phyloP scores from a whole-genome alignment of 1,284 basidiomycete species.

The Moesziomyces globuligerus region DNA sequence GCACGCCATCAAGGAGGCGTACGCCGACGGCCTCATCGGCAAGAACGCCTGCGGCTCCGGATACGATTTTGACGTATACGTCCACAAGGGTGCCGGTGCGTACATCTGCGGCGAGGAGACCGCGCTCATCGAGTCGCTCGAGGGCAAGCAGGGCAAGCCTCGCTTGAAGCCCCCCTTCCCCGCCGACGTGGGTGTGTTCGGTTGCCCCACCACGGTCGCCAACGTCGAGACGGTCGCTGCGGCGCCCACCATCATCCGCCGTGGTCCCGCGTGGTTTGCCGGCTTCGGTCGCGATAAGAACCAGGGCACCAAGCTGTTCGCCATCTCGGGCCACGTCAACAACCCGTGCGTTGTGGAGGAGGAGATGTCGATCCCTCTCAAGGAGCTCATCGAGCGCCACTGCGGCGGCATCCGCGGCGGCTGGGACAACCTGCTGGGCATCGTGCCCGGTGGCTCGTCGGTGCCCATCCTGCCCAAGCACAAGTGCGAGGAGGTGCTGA shows the following conservation, averaged over 20 bases:
- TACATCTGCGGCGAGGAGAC: slow-evolving; percentile 99
- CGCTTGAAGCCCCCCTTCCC: slow-evolving; percentile 99
- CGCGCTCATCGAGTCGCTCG: slow-evolving; percentile 93
- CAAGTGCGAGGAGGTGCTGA: slow-evolving; percentile 69
- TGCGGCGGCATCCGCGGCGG: slow-evolving; percentile 93
- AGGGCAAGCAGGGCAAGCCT: slow-evolving; percentile 97
- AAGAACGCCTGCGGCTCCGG: slow-evolving; percentile 92
- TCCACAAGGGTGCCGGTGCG: slow-evolving; percentile 95
- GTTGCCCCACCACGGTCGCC: slow-evolving; percentile 95
- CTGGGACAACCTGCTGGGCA: slow-evolving; percentile 94
- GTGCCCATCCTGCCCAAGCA: slow-evolving; percentile 89
- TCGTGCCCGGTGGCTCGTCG: slow-evolving; percentile 93
- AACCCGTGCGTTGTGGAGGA: slow-evolving; percentile 98
- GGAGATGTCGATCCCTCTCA: slow-evolving; percentile 96
- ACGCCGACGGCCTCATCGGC: slow-evolving; percentile 89
- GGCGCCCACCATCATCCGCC: slow-evolving; percentile 92
- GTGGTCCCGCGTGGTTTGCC: slow-evolving; percentile 92
- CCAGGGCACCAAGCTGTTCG: slow-evolving; percentile 96
- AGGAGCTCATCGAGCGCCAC: slow-evolving; percentile 94
- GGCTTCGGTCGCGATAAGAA: slow-evolving; percentile 91
- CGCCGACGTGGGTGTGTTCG: slow-evolving; percentile 95
- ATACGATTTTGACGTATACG: slow-evolving; percentile 93
- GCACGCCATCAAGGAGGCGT: slow-evolving; percentile 94
- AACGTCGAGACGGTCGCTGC: slow-evolving; percentile 99
- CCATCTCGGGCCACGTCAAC: slow-evolving; percentile 94